phyloP scores from a whole-genome alignment of 495 filamentous ascomycete genomes.

The Hamigera avellanea region DNA sequence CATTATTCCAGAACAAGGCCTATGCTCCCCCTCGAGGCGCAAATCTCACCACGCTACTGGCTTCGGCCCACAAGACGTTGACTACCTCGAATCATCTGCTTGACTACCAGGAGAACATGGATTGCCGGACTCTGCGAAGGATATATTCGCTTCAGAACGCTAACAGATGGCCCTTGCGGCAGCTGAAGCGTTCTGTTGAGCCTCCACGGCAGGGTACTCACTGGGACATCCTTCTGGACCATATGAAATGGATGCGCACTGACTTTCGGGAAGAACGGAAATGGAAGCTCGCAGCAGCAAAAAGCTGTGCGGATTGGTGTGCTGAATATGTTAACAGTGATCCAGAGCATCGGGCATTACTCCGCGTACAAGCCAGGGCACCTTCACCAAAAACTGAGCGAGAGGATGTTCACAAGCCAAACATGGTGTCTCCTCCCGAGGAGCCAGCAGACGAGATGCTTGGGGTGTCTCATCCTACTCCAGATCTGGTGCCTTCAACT shows the following conservation, averaged over 20 bases:
- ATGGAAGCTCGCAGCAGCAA: constrained; percentile 78
- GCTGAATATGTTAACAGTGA: constrained; percentile 62
- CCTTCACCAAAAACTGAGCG: constrained; percentile 8
- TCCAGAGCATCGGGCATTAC: constrained; percentile 44
- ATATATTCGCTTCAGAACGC: constrained; percentile 83
- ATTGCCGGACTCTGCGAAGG: constrained; percentile 66
- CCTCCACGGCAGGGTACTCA: constrained; percentile 64
- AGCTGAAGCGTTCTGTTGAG: constrained; percentile 68
- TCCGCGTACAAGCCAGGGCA: constrained; percentile 52
- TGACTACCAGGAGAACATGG: constrained; percentile 69
- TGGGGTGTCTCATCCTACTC: constrained; percentile 42
- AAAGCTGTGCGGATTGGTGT: constrained; percentile 66
- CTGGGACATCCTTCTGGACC: constrained; percentile 73
- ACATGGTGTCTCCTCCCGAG: constrained; percentile 15
- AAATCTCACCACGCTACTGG: constrained; percentile 55
- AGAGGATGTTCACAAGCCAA: constrained; percentile 11
- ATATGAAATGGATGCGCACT: constrained; percentile 95
- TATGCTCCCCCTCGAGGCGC: constrained; percentile 47
- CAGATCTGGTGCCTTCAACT: constrained; percentile 57
- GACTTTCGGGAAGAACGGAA: constrained; percentile 91
- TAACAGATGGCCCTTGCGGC: constrained; percentile 83
- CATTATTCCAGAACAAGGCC: constrained; percentile 61
- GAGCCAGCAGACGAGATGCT: constrained; percentile 22
- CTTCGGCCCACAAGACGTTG: constrained; percentile 69
- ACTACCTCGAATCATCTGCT: constrained; percentile 66